A percentile compares a stretch with the other conserved stretches of the same genome.
Evolutionary conservation across 371 early-diverging fungal genomes (phyloP).

Genomic region (Actinomucor elegans): DNA sequence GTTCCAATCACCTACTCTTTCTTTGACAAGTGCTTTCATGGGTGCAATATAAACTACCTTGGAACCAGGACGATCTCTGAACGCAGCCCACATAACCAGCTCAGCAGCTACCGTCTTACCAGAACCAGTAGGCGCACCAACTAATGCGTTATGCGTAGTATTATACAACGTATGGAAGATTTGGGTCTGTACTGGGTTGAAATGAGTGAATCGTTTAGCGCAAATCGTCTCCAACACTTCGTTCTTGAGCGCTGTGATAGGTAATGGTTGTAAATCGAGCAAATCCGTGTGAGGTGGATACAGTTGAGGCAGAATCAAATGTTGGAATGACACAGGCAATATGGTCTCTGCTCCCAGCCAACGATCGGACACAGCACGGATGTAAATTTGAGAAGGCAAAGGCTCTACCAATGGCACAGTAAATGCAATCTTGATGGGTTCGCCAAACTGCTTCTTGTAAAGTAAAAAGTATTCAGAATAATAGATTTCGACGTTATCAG

Average conservation of each 20-base stretch:
- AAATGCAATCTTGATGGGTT: constrained; percentile 72
- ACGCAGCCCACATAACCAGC: constrained; percentile 90
- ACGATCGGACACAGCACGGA: constrained; percentile 89
- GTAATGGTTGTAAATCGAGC: constrained; percentile 86
- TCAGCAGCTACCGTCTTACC: constrained; percentile 99
- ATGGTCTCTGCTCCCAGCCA: constrained; percentile 92
- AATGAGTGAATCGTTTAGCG: constrained; percentile 78
- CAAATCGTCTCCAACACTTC: constrained; percentile 81
- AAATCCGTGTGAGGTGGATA: constrained; percentile 88
- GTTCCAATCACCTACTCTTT: constrained; percentile 92
- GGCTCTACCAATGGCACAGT: constrained; percentile 89
- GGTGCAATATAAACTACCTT: constrained; percentile 99
- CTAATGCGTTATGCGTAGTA: constrained; percentile 81
- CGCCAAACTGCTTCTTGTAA: constrained; percentile 49
- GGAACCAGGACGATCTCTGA: constrained; percentile 77
- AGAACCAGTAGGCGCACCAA: constrained; percentile 99
- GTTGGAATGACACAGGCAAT: constrained; percentile 85
- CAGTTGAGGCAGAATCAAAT: constrained; percentile 83
- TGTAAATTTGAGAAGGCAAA: constrained; percentile 84
- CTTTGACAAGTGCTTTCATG: constrained; percentile 98
- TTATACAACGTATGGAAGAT: constrained; percentile 95
- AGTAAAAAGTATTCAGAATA: constrained; percentile 58
- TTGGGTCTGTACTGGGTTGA: constrained; percentile 98
- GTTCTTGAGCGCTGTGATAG: constrained; percentile 80
- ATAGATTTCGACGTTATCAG: constrained; percentile 56